Conservation (phyloP, 805 yeast species). For the Sugiyamaella smithiae region DNA sequence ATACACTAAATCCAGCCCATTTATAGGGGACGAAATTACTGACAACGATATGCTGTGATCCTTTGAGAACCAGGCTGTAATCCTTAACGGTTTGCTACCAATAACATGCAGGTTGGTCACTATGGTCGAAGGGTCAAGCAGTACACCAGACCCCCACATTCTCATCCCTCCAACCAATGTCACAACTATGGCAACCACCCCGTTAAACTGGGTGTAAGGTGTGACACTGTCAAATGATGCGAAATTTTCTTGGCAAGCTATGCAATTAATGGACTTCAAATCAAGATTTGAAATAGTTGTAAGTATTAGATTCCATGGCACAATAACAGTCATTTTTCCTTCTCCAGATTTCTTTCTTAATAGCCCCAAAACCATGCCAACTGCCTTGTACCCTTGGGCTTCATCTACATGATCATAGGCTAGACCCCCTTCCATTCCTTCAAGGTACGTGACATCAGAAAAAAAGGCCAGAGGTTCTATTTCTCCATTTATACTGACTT, state of each 20-base stretch:
- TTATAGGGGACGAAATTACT: conserved; percentile 27
- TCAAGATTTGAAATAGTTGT: not conserved
- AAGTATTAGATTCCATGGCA: conserved; percentile 31
- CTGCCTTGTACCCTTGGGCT: conserved; percentile 6
- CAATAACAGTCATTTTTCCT: conserved; percentile 31
- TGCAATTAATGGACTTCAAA: too few species aligned
- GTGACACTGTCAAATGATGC: not conserved
- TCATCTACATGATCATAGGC: conserved; percentile 12
- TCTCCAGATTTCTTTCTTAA: conserved; percentile 31
- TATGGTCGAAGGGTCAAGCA: conserved; percentile 27
- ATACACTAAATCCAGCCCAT: conserved; percentile 33
- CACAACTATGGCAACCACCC: conserved; percentile 20
- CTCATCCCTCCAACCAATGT: conserved; percentile 23
- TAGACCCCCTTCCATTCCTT: conserved; percentile 38
- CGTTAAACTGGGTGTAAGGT: not conserved
- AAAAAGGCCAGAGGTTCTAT: conserved; percentile 20
- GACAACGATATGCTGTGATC: conserved; percentile 11
- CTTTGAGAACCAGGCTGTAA: conserved; percentile 18
- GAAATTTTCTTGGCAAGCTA: too few species aligned
- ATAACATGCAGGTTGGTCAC: conserved; percentile 37
- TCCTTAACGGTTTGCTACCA: conserved; percentile 13
- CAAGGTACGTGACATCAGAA: conserved; percentile 33
- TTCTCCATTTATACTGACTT: conserved; percentile 10
- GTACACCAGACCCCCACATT: conserved; percentile 39
- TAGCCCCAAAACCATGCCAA: conserved; percentile 33